phyloP scores from a whole-genome alignment of 2,329 filamentous ascomycete species.

The Setomelanomma holmii region DNA sequence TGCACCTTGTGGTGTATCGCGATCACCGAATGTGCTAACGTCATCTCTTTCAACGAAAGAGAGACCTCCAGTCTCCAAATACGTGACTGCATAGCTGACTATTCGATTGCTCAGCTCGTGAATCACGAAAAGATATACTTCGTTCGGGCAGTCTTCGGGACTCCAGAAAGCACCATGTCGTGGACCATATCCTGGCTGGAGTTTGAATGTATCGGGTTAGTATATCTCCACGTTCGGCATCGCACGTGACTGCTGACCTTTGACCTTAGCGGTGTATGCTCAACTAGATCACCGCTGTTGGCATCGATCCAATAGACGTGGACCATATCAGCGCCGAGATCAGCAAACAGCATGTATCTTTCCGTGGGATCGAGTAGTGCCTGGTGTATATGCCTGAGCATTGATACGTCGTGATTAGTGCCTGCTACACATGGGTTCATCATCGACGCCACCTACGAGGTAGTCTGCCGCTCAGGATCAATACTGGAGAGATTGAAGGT shows the following conservation, averaged over 20 bases:
- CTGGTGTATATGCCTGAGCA: slow-evolving; percentile 64
- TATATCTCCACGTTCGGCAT: neutral
- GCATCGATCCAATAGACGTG: slow-evolving; percentile 64
- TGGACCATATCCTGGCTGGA: slow-evolving; percentile 64
- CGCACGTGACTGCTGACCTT: slow-evolving; percentile 8
- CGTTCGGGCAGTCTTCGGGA: slow-evolving; percentile 6
- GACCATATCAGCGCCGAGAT: slow-evolving; percentile 67
- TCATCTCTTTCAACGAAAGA: slow-evolving; percentile 58
- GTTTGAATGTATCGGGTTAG: neutral
- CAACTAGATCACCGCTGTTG: slow-evolving; percentile 52
- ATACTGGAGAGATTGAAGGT: slow-evolving; percentile 42
- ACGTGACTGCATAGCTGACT: slow-evolving; percentile 63
- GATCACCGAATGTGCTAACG: slow-evolving; percentile 49
- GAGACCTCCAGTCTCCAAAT: slow-evolving; percentile 51
- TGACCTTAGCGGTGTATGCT: slow-evolving; percentile 54
- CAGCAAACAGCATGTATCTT: slow-evolving; percentile 68
- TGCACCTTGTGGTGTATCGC: slow-evolving; percentile 36
- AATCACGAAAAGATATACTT: slow-evolving; percentile 65
- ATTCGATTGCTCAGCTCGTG: slow-evolving; percentile 67
- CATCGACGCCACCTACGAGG: neutral
- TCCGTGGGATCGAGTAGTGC: slow-evolving; percentile 71
- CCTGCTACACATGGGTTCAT: neutral
- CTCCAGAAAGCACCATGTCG: slow-evolving; percentile 68
- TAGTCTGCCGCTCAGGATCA: slow-evolving; percentile 36
- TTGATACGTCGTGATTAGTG: neutral